Conservation (phyloP, 2,329 filamentous ascomycete genomes). For the Westerdykella ornata region DNA sequence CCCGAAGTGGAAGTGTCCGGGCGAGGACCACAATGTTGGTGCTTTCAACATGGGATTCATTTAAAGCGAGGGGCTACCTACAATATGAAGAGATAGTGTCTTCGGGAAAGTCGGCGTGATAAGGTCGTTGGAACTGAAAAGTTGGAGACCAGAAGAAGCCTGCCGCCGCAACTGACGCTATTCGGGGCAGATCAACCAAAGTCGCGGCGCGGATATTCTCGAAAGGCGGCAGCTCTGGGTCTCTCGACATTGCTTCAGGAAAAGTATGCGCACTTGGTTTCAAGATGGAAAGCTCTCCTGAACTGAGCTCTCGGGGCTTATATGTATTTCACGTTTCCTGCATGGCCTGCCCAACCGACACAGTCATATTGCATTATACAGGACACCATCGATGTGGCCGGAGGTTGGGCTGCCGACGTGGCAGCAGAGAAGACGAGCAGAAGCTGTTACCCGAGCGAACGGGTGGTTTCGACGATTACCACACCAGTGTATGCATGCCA, state of each 20-base stretch:
- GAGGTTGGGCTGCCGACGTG: neutral
- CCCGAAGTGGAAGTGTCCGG: too few relatives aligned
- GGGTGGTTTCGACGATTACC: too few relatives aligned
- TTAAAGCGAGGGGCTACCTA: neutral
- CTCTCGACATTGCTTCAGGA: constrained; percentile 6
- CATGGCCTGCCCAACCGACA: too few relatives aligned
- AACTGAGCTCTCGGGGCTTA: too few relatives aligned
- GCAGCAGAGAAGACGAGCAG: neutral
- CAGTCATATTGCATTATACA: too few relatives aligned
- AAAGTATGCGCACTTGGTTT: too few relatives aligned
- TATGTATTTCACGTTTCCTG: too few relatives aligned
- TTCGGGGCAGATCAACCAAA: constrained; percentile 17
- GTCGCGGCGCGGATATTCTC: constrained; percentile 21
- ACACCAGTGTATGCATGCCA: too few relatives aligned
- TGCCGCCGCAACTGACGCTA: constrained; percentile 23
- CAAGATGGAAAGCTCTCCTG: too few relatives aligned
- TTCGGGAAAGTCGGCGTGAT: constrained; percentile 15
- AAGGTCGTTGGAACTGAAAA: constrained; percentile 23
- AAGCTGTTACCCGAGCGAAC: too few relatives aligned
- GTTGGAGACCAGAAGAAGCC: constrained; percentile 27
- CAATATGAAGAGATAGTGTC: constrained; percentile 17
- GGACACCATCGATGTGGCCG: neutral
- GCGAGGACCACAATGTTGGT: too few relatives aligned
- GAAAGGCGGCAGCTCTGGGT: constrained; percentile 9
- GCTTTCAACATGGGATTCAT: too few relatives aligned